These are phyloP conservation scores for Monosporascus ibericus DNA, from an alignment of 2,329 filamentous ascomycete genomes.

Conservation along the genomic window DNA sequence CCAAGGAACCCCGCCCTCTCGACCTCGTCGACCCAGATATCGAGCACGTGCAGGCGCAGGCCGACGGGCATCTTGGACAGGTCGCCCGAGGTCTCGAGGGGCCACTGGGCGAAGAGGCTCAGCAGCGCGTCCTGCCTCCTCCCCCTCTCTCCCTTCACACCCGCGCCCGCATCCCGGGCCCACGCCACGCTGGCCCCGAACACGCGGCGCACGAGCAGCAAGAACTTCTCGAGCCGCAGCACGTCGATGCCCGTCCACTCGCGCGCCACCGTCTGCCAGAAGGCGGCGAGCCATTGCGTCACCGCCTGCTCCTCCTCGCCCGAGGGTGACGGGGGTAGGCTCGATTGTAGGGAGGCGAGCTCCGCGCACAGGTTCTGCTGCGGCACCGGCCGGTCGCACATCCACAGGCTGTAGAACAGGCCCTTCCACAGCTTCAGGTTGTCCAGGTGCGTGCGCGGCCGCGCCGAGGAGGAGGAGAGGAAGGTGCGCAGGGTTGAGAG, in stretches of 20 bases:
- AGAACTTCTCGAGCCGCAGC: slow-evolving; percentile 84
- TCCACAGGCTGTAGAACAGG: slow-evolving; percentile 89
- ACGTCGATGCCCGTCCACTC: slow-evolving; percentile 70
- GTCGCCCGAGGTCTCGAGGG: slow-evolving; percentile 35
- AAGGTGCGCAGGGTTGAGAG: slow-evolving; percentile 72
- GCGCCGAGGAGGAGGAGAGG: slow-evolving; percentile 52
- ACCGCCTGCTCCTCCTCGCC: slow-evolving; percentile 24
- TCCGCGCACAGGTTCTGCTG: slow-evolving; percentile 79
- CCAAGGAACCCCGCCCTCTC: slow-evolving; percentile 58
- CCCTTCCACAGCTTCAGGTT: slow-evolving; percentile 90
- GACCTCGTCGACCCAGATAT: slow-evolving; percentile 88
- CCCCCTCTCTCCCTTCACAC: slow-evolving; percentile 27
- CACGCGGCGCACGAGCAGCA: slow-evolving; percentile 75
- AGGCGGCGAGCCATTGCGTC: slow-evolving; percentile 51
- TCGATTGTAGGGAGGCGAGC: slow-evolving; percentile 63
- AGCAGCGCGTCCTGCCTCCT: slow-evolving; percentile 26
- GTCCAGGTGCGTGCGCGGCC: slow-evolving; percentile 60
- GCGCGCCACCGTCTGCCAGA: slow-evolving; percentile 64
- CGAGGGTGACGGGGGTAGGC: slow-evolving; percentile 38
- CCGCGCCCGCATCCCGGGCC: slow-evolving; percentile 25
- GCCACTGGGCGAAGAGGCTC: slow-evolving; percentile 38
- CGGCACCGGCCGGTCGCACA: slow-evolving; percentile 81
- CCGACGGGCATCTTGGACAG: slow-evolving; percentile 67
- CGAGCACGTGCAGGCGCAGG: slow-evolving; percentile 76
- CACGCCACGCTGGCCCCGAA: slow-evolving; percentile 62